Conservation (phyloP, 306 rosid genomes). For the Ammopiptanthus mongolicus region DNA sequence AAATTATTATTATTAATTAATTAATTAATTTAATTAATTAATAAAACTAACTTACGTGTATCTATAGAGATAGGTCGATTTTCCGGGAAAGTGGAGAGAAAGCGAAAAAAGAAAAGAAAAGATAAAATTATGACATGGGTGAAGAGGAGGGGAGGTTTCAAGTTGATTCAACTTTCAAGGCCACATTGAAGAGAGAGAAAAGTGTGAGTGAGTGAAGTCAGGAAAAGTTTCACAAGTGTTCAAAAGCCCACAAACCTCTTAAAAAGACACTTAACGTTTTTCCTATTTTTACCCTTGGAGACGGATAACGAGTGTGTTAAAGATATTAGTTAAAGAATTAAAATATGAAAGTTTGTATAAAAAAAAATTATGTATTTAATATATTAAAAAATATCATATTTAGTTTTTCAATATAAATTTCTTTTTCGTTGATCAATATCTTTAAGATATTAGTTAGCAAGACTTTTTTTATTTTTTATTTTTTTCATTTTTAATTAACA, state of each 20-base stretch:
- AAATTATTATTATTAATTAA: not conserved
- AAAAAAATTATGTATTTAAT: too few relatives aligned
- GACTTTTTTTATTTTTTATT: not conserved
- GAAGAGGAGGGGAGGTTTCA: not conserved
- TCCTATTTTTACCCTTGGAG: too few relatives aligned
- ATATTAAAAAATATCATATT: too few relatives aligned
- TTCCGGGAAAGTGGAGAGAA: conserved; percentile 7
- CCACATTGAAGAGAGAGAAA: conserved; percentile 51
- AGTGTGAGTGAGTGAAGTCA: conserved; percentile 28
- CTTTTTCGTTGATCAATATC: not conserved
- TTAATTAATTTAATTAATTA: not conserved
- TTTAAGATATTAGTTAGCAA: too few relatives aligned
- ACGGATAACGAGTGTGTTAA: too few relatives aligned
- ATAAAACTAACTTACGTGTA: not conserved
- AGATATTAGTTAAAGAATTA: too few relatives aligned
- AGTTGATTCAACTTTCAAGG: conserved; percentile 33
- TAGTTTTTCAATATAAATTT: too few relatives aligned
- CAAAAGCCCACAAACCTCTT: conserved; percentile 3
- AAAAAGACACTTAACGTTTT: conserved; percentile 15
- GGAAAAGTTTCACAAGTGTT: conserved; percentile 16
- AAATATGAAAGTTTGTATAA: too few relatives aligned
- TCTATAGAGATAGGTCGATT: conserved; percentile 2
- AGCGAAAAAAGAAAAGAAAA: not conserved
- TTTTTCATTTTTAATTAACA: too few relatives aligned
- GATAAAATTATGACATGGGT: conserved; percentile 6